These are phyloP conservation scores for Neopestalotiopsis clavispora DNA, from an alignment of 2,329 filamentous ascomycete genomes.

Conservation along the genomic window DNA sequence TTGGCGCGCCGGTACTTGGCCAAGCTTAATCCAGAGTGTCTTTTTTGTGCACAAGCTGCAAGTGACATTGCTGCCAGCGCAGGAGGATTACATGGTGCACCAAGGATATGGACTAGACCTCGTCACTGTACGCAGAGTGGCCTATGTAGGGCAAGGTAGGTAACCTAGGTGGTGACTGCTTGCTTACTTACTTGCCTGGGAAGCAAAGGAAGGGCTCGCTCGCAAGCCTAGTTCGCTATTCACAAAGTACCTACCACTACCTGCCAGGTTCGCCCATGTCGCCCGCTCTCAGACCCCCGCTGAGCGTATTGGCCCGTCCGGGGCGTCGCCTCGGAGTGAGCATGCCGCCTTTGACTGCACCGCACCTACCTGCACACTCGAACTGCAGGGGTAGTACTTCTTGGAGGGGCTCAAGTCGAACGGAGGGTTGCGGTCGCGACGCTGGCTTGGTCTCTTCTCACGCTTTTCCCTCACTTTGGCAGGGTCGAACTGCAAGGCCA, in stretches of 20 bases:
- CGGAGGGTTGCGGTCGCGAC: conserved; percentile 3
- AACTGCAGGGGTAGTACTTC: neutral
- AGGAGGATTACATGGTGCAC: too few relatives aligned
- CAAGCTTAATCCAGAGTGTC: too few relatives aligned
- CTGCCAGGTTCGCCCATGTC: conserved; percentile 15
- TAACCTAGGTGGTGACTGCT: too few relatives aligned
- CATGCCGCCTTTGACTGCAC: conserved; percentile 1
- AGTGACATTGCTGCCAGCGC: too few relatives aligned
- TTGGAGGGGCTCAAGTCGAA: neutral
- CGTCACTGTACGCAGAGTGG: too few relatives aligned
- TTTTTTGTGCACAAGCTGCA: too few relatives aligned
- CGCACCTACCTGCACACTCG: neutral
- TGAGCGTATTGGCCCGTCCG: conserved; percentile 7
- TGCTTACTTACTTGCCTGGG: too few relatives aligned
- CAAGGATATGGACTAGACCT: too few relatives aligned
- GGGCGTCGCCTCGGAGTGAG: conserved; percentile 5
- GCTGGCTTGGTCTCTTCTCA: neutral
- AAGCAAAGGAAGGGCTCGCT: too few relatives aligned
- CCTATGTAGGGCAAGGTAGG: too few relatives aligned
- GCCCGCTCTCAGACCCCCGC: conserved; percentile 13
- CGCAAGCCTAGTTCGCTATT: too few relatives aligned
- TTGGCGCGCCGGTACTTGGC: neutral
- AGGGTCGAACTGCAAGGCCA: neutral
- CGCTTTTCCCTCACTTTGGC: too few relatives aligned
- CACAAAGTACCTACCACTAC: conserved; percentile 1